Base-by-base conservation (phyloP, 768 basidiomycete genomes). In the Russula compacta region DNA sequence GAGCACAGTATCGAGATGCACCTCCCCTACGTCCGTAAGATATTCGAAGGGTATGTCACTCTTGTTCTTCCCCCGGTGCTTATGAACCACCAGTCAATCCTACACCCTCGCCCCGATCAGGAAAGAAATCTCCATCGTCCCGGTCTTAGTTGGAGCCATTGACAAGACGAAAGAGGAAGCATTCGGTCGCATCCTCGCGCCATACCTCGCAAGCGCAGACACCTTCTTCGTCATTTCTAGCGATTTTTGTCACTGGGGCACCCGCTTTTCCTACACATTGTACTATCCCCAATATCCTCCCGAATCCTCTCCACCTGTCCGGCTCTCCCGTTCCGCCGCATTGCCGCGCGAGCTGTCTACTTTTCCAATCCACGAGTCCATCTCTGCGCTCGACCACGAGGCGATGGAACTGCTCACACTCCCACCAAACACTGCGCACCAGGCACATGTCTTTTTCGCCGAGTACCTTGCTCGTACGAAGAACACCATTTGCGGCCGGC, bases 1-100 rank as follows among this genome's bases (percentile, higher is more conserved):
- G 97, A 99, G 69, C 97, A 99, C 71, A 95, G 92, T 69, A 83
- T 99, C 57, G 97, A 99, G 75, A 95, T 99, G 92, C 95, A 98
- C 68, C 80, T 98, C 17, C 94, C 95, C 6, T 95, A 92, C 71
- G 76, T 97, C 44, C 82, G 89, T 53, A 92, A 92, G 71, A 74
- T 87, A 11, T 97, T 95, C 62, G 79, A 89, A 72, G 83, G 83
- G 92, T 92, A 69, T 65, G 76, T 69, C 21, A 6, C 38, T 39
- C 32, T n/a, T n/a, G 12, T 9, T 17, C 29, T 21, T 6, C 15
- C 24, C 14, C 33, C 42, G 7, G 21, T 32, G 17, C 19, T 11
- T 53, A 11, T 46, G n/a, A 47, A 9, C 11, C 42, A 58, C 44
- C 24, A 15, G 15, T 11, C 53, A 53, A 40, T 29, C 1, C 4